Conservation (phyloP, 2,329 filamentous ascomycete species). For the Davidsoniella eucalypti region DNA sequence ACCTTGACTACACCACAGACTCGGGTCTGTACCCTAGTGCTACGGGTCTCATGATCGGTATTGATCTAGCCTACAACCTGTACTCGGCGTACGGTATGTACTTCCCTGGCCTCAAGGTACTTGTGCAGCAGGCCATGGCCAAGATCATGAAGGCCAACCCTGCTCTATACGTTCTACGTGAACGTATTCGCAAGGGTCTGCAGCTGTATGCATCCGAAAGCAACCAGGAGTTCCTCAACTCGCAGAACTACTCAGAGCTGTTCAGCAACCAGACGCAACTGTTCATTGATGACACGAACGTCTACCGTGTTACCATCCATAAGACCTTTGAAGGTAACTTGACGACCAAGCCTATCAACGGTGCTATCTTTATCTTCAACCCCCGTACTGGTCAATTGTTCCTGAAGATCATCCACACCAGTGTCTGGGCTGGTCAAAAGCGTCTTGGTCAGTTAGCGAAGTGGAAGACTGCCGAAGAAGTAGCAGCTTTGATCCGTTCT, state of each 20-base stretch:
- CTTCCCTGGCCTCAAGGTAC: slow-evolving; percentile 90
- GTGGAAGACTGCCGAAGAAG: slow-evolving; percentile 99
- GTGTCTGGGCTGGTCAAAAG: slow-evolving; percentile 97
- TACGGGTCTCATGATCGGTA: slow-evolving; percentile 92
- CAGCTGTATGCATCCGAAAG: slow-evolving; percentile 96
- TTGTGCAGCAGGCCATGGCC: slow-evolving; percentile 95
- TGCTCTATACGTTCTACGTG: slow-evolving; percentile 83
- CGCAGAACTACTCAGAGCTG: slow-evolving; percentile 95
- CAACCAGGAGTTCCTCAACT: slow-evolving; percentile 98
- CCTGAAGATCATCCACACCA: slow-evolving; percentile 98
- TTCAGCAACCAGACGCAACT: slow-evolving; percentile 99
- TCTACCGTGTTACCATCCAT: slow-evolving; percentile 98
- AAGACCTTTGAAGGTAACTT: slow-evolving; percentile 99
- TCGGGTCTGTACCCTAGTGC: slow-evolving; percentile 97
- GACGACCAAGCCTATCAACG: slow-evolving; percentile 98
- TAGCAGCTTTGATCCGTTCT: slow-evolving; percentile 88
- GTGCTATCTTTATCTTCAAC: slow-evolving; percentile 99
- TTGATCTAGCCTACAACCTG: slow-evolving; percentile 93
- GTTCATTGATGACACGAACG: slow-evolving; percentile 98
- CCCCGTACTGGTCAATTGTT: slow-evolving; percentile 95
- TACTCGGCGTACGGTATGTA: slow-evolving; percentile 98
- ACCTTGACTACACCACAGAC: slow-evolving; percentile 96
- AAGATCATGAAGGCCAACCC: slow-evolving; percentile 99
- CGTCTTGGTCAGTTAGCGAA: slow-evolving; percentile 96
- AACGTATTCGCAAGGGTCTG: slow-evolving; percentile 95